Evolutionary conservation across 2,329 filamentous ascomycete genomes (phyloP).

Genomic region (Nigrograna mackinnonii): DNA sequence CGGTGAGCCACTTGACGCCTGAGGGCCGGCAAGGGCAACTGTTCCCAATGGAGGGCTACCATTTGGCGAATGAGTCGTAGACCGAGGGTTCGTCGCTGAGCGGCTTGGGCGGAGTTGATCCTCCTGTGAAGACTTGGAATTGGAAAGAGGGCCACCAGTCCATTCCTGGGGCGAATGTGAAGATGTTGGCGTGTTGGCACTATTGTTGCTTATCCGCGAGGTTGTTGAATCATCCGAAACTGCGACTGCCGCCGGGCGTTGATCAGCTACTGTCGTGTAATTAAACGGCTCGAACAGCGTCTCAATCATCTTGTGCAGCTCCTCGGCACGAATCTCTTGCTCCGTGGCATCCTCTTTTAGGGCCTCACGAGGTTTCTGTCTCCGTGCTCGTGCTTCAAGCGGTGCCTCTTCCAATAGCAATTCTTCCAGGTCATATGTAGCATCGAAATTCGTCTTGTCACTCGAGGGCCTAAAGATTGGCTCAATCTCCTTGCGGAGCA

Average conservation of each 20-base stretch:
- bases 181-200: slow-evolving; percentile 34
- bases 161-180: slow-evolving; percentile 34
- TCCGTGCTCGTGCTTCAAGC: slow-evolving; percentile 85
- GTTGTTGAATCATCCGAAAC: slow-evolving; percentile 33
- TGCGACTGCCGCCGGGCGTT: slow-evolving; percentile 53
- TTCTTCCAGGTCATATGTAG: slow-evolving; percentile 96
- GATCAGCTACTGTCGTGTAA: slow-evolving; percentile 82
- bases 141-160: slow-evolving; percentile 31
- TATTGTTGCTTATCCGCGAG: slow-evolving; percentile 38
- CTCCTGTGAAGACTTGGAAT: slow-evolving; percentile 38
- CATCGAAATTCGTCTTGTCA: slow-evolving; percentile 99
- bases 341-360: slow-evolving; percentile 93
- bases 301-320: slow-evolving; percentile 93
- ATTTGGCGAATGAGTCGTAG: slow-evolving; percentile 51
- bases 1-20: slow-evolving; percentile 27
- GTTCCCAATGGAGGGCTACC: slow-evolving; percentile 50
- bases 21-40: slow-evolving; percentile 22
- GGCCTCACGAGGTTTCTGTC: slow-evolving; percentile 90
- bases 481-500: slow-evolving; percentile 86
- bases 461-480: slow-evolving; percentile 92
- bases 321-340: slow-evolving; percentile 92
- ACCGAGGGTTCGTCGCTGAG: slow-evolving; percentile 40
- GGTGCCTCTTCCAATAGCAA: slow-evolving; percentile 92
- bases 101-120: slow-evolving; percentile 40
- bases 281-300: slow-evolving; percentile 93